Evolutionary conservation across 805 yeast genomes (phyloP), one percentile per base, ranked within the genome.

Genomic region (Ogataea nakhonphanomensis): DNA sequence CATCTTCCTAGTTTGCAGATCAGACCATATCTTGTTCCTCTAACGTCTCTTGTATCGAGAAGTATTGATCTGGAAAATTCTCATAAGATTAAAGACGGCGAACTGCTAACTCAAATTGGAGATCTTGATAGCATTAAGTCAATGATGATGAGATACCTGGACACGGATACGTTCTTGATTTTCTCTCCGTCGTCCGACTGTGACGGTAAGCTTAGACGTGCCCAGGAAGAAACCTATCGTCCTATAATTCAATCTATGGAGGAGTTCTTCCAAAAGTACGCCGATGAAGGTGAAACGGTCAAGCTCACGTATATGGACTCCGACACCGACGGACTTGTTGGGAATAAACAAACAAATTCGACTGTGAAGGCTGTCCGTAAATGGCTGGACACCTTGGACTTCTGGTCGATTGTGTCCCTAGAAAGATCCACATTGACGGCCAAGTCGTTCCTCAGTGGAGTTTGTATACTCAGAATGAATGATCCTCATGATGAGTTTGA

Each of bases 91-190:
- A 64, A 65, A 3, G 70, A 71, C 44, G 69, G 66, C 14, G 81
- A 76, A 35, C 58, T 73, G 36, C 59, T 70, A 11, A 76, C 81
- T 30, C 83, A 84, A 57, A 71, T 81, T 27, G 89, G 90, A 8
- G 75, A 70, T 45, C 64, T 78, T 30, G 74, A 71, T 4, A 76
- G 74, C 30, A 75, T 87, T 14, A 73, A 77, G 45, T 62, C 71
- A 30, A 75, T 74, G 47, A 65, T 93, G 46, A 66, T 91, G 55
- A 78, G 90, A 40, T 93, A 90, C 57, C 69, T 95, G 43, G 99
- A 93, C 60, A 93, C 99, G 0, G 99, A 93, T 62, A 89, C 98
- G 1, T 68, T 95, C 47, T 70, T 93, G 38, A 88, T 91, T 7
- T 84, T 90, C 55, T 81, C 96, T 1, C 95, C 96, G 9, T 49